Evolutionary conservation across 768 basidiomycete species (phyloP).

Genomic region (Asterophora lycoperdoides): DNA sequence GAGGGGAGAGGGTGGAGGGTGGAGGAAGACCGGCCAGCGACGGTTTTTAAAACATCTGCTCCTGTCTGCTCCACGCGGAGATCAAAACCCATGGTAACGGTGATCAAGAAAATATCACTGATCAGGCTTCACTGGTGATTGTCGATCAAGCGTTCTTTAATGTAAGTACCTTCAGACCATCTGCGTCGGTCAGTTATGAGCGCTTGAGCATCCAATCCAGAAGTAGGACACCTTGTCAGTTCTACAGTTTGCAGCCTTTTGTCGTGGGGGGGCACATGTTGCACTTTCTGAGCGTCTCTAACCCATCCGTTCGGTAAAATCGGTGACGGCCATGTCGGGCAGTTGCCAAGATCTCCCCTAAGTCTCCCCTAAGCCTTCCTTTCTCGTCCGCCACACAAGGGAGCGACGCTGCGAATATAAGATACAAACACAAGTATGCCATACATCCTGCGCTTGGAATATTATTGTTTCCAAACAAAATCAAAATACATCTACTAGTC

Average conservation of each 20-base stretch:
- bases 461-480: neutral
- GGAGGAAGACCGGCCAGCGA: conserved; percentile 12
- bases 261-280: neutral
- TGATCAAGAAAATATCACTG: conserved; percentile 6
- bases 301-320: neutral
- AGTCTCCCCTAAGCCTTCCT: no score
- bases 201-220: no score
- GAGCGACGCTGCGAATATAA: neutral
- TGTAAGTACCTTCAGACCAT: no score
- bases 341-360: neutral
- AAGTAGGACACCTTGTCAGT: neutral
- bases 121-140: no score
- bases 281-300: no score
- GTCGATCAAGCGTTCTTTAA: no score
- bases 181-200: no score
- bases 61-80: conserved; percentile 13
- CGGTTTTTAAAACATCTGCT: conserved; percentile 22
- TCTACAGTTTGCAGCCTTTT: no score
- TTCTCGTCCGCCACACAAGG: no score
- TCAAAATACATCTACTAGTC: neutral
- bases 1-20: conserved; percentile 19
- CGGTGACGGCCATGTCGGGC: conserved; percentile 11
- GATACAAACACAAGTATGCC: neutral
- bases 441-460: neutral
- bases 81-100: conserved; percentile 34